phyloP scores from a whole-genome alignment of 768 basidiomycete genomes.

The Coprinopsis strossmayeri region DNA sequence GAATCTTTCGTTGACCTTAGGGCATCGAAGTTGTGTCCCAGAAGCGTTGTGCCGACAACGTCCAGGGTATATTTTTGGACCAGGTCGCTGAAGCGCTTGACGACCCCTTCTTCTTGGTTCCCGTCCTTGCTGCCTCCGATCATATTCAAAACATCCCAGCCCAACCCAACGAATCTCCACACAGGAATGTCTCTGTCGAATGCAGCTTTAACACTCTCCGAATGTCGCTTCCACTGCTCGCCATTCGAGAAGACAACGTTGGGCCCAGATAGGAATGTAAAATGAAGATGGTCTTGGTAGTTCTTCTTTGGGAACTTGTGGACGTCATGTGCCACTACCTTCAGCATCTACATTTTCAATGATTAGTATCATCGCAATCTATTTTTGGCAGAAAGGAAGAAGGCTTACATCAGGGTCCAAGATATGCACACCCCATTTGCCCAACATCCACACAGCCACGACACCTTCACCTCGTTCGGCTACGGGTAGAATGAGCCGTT shows the following conservation, averaged over 20 bases:
- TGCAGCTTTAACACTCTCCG: conserved; percentile 26
- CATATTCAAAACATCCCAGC: conserved; percentile 23
- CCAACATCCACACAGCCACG: conserved; percentile 31
- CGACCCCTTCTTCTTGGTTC: not conserved
- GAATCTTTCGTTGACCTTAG: conserved; percentile 18
- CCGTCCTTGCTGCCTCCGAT: too few relatives aligned
- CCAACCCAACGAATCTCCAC: conserved; percentile 23
- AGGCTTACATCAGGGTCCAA: conserved; percentile 26
- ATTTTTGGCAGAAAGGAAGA: not conserved
- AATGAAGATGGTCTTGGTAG: conserved; percentile 28
- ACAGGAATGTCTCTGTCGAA: conserved; percentile 28
- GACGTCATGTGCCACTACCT: too few relatives aligned
- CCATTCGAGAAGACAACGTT: conserved; percentile 34
- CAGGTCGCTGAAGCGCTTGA: conserved; percentile 17
- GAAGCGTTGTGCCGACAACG: conserved; percentile 28
- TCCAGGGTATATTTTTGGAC: conserved; percentile 21
- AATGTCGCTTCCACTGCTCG: conserved; percentile 30
- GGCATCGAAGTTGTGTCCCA: conserved; percentile 31
- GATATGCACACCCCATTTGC: conserved; percentile 35
- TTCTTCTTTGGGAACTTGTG: conserved; percentile 24
- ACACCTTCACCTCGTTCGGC: conserved; percentile 25
- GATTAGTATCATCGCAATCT: too few relatives aligned
- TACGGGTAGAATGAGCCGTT: conserved; percentile 28
- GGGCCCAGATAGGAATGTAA: conserved; percentile 26
- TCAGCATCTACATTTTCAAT: too few relatives aligned